These are phyloP conservation scores for Agarophyton chilense DNA, from an alignment of 23 red algal species.

Conservation along the genomic window DNA sequence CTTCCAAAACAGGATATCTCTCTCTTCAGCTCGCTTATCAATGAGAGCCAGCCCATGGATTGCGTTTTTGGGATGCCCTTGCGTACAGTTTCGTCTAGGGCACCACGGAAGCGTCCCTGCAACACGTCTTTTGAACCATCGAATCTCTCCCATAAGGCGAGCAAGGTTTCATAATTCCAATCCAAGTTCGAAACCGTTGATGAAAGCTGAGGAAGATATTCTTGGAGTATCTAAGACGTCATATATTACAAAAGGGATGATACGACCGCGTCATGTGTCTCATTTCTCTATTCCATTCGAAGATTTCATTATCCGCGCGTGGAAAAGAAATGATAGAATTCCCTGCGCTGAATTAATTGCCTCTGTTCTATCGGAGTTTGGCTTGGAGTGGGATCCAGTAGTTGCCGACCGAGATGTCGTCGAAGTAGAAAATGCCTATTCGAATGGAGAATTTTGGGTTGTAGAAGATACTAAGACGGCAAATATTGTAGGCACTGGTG, in stretches of 20 bases:
- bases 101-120: neutral
- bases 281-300: slow-evolving; percentile 59
- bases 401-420: slow-evolving; percentile 59
- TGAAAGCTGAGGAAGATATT: slow-evolving; percentile 8
- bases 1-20: too few species aligned
- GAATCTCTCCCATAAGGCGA: neutral
- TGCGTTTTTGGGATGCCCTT: neutral
- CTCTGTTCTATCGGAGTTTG: slow-evolving; percentile 29
- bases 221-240: too few species aligned
- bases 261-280: slow-evolving; percentile 23
- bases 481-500: slow-evolving; percentile 60
- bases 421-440: slow-evolving; percentile 37
- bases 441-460: slow-evolving; percentile 76
- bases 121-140: neutral
- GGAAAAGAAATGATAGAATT: slow-evolving; percentile 46
- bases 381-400: slow-evolving; percentile 42
- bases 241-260: neutral
- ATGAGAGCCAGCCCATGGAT: neutral
- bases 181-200: neutral
- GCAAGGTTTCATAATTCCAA: neutral
- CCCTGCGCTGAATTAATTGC: slow-evolving; percentile 50
- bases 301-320: slow-evolving; percentile 53
- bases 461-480: slow-evolving; percentile 44
- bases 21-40: too few species aligned
- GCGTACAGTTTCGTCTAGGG: neutral